Base-by-base conservation (phyloP, 1,284 basidiomycete species). In the Hypsizygus ulmarius region DNA sequence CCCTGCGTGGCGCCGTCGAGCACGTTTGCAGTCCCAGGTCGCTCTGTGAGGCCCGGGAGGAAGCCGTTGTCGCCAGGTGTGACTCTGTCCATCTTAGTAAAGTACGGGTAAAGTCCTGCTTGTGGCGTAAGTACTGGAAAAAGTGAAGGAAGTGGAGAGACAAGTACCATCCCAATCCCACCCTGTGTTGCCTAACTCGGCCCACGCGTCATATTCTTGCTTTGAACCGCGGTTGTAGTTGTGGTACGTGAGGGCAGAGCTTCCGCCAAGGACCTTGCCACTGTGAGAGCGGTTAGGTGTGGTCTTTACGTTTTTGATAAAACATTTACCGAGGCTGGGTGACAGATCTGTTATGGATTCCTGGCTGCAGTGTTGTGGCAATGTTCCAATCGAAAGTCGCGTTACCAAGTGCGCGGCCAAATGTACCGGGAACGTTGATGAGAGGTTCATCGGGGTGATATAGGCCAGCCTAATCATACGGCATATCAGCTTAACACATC, bases 101-200 rank as follows among this genome's bases (percentile, higher is more conserved):
- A 56, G 40, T 58, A 60, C 4, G 59, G 59, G 14, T 56, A 45
- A 27, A 60, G 52, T 11, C 38, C 44, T 43, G 25, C 15, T 3
- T 3, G 37, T 2, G 29, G 32, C 19, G n/a, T 25, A 7, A 25
- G 21, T 25, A 25, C 21, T 25, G 3, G 21, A 7, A 7, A 4
- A 7, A 4, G 21, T 25, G 21, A 25, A 7, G 21, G 21, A 25
- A 7, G 21, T 25, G 21, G 4, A 7, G 21, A 4, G 21, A 7
- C 3, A 25, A 4, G 21, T 25, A 25, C 21, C 21, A 25, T 25
- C 21, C 21, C 21, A 25, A 27, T 49, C 46, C 56, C 56, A 58
- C n/a, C 56, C 53, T 9, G 34, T 21, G 43, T 53, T 53, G 15
- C 54, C 54, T 5, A 54, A 35, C 30, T 44, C 46, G 16, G 41